These are phyloP conservation scores for Discostella stelligeroides DNA, from an alignment of 108 stramenopile species.

Conservation along the genomic window DNA sequence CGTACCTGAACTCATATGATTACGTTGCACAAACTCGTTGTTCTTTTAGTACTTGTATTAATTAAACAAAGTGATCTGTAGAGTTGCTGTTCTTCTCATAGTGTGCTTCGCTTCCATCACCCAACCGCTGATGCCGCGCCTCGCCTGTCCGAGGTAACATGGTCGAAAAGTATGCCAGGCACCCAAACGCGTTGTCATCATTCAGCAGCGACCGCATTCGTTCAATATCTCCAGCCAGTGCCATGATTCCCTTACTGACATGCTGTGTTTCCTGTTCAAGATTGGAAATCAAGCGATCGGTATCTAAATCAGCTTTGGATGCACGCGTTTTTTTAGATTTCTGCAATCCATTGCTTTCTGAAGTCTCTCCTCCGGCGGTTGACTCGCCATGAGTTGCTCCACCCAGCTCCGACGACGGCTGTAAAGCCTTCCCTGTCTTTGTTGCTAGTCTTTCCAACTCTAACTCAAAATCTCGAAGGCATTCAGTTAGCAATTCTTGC, in stretches of 20 bases:
- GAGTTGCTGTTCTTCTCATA: conserved; percentile 6
- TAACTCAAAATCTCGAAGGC: conserved; percentile 64
- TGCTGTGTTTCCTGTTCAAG: conserved; percentile 82
- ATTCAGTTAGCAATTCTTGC: conserved; percentile 75
- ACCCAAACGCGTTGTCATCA: conserved; percentile 36
- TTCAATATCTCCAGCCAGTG: conserved; percentile 61
- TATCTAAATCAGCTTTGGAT: conserved; percentile 58
- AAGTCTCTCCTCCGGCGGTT: conserved; percentile 20
- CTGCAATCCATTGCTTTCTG: conserved; percentile 15
- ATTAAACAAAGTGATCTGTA: conserved; percentile 13
- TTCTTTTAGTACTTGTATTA: not conserved
- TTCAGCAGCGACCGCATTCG: conserved; percentile 59
- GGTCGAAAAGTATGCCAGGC: conserved; percentile 37
- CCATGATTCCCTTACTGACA: conserved; percentile 76
- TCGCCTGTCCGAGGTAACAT: conserved; percentile 25
- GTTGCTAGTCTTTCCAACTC: conserved; percentile 62
- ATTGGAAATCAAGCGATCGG: conserved; percentile 63
- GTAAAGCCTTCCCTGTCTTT: conserved; percentile 64
- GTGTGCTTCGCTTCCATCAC: conserved; percentile 1
- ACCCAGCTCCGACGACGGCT: conserved; percentile 37
- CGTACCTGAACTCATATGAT: conserved; percentile 1
- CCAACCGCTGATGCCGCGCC: conserved; percentile 36
- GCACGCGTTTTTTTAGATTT: conserved; percentile 35
- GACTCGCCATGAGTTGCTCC: not conserved
- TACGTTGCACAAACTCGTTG: too few species aligned